Percentiles rank a stretch among this genome's conserved stretches.
These are phyloP conservation scores for Coemansia sp. DNA, from an alignment of 192 early-diverging fungal genomes.

Conservation along the genomic window DNA sequence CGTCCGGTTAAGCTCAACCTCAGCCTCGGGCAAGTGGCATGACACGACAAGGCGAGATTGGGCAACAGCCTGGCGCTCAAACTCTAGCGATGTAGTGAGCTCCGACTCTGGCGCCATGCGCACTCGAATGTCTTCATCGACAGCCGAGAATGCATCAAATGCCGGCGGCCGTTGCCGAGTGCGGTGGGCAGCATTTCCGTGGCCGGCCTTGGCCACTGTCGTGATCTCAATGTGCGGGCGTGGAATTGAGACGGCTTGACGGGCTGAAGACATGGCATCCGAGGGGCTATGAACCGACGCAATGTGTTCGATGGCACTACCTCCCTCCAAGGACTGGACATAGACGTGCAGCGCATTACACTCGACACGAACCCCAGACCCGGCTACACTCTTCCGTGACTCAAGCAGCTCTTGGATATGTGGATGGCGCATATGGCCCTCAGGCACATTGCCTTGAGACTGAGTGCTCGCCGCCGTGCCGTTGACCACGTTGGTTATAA, in stretches of 20 bases:
- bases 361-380: conserved; percentile 49
- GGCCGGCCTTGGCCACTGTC: conserved; percentile 25
- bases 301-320: conserved; percentile 31
- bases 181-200: conserved; percentile 1
- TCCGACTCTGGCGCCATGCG: conserved; percentile 51
- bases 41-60: conserved; percentile 45
- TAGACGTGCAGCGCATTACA: conserved; percentile 37
- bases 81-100: conserved; percentile 44
- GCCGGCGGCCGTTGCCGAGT: conserved; percentile 36
- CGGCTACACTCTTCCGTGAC: conserved; percentile 46
- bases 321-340: conserved; percentile 38
- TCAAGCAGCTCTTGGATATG: conserved; percentile 53
- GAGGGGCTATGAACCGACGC: conserved; percentile 38
- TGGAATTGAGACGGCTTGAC: conserved; percentile 23
- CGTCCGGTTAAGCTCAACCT: conserved; percentile 18
- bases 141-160: conserved; percentile 48
- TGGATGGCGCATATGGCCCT: conserved; percentile 50
- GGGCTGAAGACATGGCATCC: neutral
- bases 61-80: conserved; percentile 43
- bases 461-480: conserved; percentile 51
- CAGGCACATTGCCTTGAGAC: conserved; percentile 31
- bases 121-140: conserved; percentile 49
- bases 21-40: conserved; percentile 50
- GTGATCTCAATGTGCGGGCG: conserved; percentile 53
- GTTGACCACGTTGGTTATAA: conserved; percentile 53